Evolutionary conservation across 129 eudicot genomes (phyloP).

Genomic region (Artemisia tridentata): DNA sequence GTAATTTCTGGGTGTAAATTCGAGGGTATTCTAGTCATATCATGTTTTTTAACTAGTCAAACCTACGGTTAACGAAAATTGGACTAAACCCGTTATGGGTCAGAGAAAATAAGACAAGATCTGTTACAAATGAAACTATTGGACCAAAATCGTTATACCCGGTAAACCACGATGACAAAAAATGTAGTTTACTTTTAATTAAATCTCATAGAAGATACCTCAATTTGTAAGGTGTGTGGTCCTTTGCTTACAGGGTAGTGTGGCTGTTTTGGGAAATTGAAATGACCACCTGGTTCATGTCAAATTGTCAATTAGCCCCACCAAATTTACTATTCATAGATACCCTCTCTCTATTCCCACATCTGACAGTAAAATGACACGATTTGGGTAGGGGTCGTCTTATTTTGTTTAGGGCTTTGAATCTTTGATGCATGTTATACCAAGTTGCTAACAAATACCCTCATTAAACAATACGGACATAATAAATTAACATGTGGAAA

Average conservation of each 20-base stretch:
- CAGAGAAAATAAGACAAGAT: too few relatives aligned
- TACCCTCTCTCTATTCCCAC: neutral
- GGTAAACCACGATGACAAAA: too few relatives aligned
- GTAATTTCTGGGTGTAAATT: too few relatives aligned
- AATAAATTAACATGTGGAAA: neutral
- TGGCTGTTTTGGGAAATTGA: slow-evolving; percentile 14
- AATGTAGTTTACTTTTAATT: too few relatives aligned
- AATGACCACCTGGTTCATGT: neutral
- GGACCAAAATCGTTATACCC: too few relatives aligned
- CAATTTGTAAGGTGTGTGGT: slow-evolving; percentile 18
- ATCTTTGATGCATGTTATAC: neutral
- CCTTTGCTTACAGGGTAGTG: slow-evolving; percentile 4
- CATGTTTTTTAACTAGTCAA: too few relatives aligned
- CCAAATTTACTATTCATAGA: neutral
- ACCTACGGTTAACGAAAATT: too few relatives aligned
- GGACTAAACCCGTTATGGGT: too few relatives aligned
- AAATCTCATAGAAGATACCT: slow-evolving; percentile 22
- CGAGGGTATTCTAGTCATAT: too few relatives aligned
- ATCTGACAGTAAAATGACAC: neutral
- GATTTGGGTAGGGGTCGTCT: neutral
- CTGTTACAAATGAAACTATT: too few relatives aligned
- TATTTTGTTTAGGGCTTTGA: slow-evolving; percentile 2
- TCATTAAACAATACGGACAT: neutral
- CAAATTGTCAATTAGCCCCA: neutral
- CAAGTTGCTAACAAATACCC: neutral